These are phyloP conservation scores for Dendrostoma leiphaemia DNA, from an alignment of 2,329 filamentous ascomycete genomes.

Conservation along the genomic window DNA sequence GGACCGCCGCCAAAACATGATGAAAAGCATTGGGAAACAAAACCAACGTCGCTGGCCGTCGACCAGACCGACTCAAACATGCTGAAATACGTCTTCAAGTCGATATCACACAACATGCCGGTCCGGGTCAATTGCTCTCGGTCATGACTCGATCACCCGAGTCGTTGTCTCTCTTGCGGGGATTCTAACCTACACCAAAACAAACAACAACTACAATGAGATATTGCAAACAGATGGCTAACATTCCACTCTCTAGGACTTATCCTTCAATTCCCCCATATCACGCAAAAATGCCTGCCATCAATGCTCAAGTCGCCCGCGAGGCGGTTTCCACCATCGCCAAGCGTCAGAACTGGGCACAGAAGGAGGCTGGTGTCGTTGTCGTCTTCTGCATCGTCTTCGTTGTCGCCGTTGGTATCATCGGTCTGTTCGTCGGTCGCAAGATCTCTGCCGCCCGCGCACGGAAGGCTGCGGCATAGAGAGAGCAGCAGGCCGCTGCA, in stretches of 20 bases:
- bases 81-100: neutral
- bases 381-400: constrained; percentile 62
- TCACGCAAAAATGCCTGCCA: constrained; percentile 32
- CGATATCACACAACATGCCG: neutral
- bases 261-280: constrained; percentile 5
- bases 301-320: constrained; percentile 31
- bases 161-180: neutral
- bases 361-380: constrained; percentile 56
- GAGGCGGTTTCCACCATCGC: constrained; percentile 38
- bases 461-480: constrained; percentile 8
- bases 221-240: neutral
- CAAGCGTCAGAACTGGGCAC: constrained; percentile 60
- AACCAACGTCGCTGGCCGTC: neutral
- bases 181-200: neutral
- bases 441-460: constrained; percentile 29
- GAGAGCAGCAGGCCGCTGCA: neutral
- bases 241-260: neutral
- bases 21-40: neutral
- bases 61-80: neutral
- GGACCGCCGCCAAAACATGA: neutral
- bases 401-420: constrained; percentile 49
- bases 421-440: constrained; percentile 44
- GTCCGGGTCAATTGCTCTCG: neutral
- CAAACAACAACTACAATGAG: neutral
- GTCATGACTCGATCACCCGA: neutral